These are phyloP conservation scores for Fusarium piperis DNA, from an alignment of 2,329 filamentous ascomycete species.

Conservation along the genomic window DNA sequence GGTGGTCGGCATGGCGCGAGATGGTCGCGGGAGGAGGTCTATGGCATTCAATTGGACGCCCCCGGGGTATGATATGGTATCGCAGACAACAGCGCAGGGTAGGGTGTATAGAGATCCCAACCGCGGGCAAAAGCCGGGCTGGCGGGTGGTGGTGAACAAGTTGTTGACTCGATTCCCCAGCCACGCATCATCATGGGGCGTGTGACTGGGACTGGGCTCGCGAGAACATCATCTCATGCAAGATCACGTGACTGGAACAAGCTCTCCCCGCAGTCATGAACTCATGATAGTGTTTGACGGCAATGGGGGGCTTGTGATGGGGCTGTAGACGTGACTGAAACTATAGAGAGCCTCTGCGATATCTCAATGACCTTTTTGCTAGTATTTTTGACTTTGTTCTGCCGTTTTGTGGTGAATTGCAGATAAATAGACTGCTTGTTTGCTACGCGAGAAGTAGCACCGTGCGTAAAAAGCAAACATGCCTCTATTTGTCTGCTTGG, in stretches of 20 bases:
- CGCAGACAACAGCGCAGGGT: not conserved
- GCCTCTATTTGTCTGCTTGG: slow-evolving; percentile 1
- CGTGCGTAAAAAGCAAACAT: slow-evolving; percentile 35
- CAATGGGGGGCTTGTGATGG: not conserved
- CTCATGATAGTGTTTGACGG: slow-evolving; percentile 37
- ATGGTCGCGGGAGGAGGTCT: slow-evolving; percentile 6
- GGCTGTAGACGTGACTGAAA: not conserved
- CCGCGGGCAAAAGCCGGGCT: slow-evolving; percentile 37
- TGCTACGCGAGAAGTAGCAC: slow-evolving; percentile 26
- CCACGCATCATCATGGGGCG: slow-evolving; percentile 41
- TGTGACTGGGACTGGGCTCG: slow-evolving; percentile 19
- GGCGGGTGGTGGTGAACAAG: slow-evolving; percentile 22
- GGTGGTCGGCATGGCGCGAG: slow-evolving; percentile 38
- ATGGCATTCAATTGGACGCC: slow-evolving; percentile 21
- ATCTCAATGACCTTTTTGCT: not conserved
- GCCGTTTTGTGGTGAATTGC: not conserved
- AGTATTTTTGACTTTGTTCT: not conserved
- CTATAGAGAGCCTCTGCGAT: not conserved
- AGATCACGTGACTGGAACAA: slow-evolving; percentile 35
- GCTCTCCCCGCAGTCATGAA: slow-evolving; percentile 43
- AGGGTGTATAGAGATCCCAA: slow-evolving; percentile 20
- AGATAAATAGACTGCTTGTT: not conserved
- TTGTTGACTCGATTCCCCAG: slow-evolving; percentile 30
- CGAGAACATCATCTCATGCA: slow-evolving; percentile 31
- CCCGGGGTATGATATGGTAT: not conserved